These are phyloP conservation scores for Colletotrichum lini DNA, from an alignment of 2,329 filamentous ascomycete species.

Conservation along the genomic window DNA sequence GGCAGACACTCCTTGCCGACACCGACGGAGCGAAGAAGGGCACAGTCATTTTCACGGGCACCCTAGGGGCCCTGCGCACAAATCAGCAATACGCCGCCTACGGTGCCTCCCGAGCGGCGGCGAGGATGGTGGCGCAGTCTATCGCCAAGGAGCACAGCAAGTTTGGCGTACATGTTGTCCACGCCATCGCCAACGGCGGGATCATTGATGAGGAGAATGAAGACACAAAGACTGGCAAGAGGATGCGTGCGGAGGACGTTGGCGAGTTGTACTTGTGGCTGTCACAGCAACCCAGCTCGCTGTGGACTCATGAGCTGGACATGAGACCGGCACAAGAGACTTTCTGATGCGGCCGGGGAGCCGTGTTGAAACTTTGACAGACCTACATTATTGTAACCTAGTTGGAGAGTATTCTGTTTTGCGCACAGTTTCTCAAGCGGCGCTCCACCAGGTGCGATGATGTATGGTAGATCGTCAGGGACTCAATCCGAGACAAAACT, in stretches of 20 bases:
- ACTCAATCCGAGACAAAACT: too few relatives aligned
- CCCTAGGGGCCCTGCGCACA: conserved; percentile 66
- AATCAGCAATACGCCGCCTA: conserved; percentile 69
- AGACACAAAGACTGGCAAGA: conserved; percentile 64
- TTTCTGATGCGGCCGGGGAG: conserved; percentile 11
- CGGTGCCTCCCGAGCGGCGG: conserved; percentile 65
- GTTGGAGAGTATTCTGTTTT: too few relatives aligned
- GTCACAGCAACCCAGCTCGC: conserved; percentile 38
- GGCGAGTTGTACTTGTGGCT: conserved; percentile 68
- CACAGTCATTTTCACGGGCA: conserved; percentile 71
- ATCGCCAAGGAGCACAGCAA: conserved; percentile 69
- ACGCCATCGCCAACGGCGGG: conserved; percentile 69
- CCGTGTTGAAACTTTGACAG: neutral
- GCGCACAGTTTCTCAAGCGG: too few relatives aligned
- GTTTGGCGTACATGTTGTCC: conserved; percentile 71
- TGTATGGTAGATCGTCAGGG: too few relatives aligned
- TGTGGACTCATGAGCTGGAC: conserved; percentile 42
- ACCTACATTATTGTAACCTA: too few relatives aligned
- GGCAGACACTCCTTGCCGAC: conserved; percentile 58
- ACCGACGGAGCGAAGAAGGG: conserved; percentile 66
- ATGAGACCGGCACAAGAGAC: conserved; percentile 41
- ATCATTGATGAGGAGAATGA: conserved; percentile 67
- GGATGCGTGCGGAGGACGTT: conserved; percentile 71
- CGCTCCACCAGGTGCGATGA: too few relatives aligned
- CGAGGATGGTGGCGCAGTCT: conserved; percentile 68